Evolutionary conservation across 1,139 yeast genomes (phyloP).

Genomic region (Eremothecium coryli): DNA sequence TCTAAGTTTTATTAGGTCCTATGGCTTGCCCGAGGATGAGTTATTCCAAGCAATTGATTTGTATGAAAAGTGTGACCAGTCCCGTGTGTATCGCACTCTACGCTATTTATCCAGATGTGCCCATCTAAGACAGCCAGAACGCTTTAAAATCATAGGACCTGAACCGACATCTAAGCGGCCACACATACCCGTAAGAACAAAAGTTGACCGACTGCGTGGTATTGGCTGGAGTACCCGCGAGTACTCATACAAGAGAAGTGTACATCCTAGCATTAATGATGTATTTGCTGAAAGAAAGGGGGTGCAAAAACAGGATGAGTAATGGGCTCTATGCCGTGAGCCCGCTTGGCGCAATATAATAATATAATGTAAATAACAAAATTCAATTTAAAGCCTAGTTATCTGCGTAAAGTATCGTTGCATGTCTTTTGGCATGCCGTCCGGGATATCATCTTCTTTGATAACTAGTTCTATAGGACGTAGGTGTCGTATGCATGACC

Average conservation of each 20-base stretch:
- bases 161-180: constrained; percentile 32
- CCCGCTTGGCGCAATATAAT: too few species aligned
- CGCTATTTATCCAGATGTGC: constrained; percentile 64
- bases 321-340: too few species aligned
- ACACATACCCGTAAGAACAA: constrained; percentile 34
- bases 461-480: constrained; percentile 31
- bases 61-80: constrained; percentile 65
- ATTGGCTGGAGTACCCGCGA: constrained; percentile 49
- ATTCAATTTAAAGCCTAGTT: constrained; percentile 12
- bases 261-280: too few species aligned
- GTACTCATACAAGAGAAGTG: constrained; percentile 51
- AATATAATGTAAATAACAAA: too few species aligned
- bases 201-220: constrained; percentile 25
- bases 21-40: constrained; percentile 79
- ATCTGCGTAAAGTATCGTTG: constrained; percentile 25
- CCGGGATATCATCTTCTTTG: constrained; percentile 26
- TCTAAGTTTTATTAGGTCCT: constrained; percentile 45
- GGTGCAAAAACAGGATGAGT: too few species aligned
- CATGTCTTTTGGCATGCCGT: constrained; percentile 26
- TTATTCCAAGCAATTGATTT: constrained; percentile 75
- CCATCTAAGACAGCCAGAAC: constrained; percentile 37
- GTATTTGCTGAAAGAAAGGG: constrained; percentile 40
- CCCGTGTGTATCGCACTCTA: constrained; percentile 64
- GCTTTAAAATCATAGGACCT: constrained; percentile 45
- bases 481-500: constrained; percentile 37